phyloP scores from a whole-genome alignment of 768 basidiomycete genomes.

The Chalciporus pseudorubinellus region DNA sequence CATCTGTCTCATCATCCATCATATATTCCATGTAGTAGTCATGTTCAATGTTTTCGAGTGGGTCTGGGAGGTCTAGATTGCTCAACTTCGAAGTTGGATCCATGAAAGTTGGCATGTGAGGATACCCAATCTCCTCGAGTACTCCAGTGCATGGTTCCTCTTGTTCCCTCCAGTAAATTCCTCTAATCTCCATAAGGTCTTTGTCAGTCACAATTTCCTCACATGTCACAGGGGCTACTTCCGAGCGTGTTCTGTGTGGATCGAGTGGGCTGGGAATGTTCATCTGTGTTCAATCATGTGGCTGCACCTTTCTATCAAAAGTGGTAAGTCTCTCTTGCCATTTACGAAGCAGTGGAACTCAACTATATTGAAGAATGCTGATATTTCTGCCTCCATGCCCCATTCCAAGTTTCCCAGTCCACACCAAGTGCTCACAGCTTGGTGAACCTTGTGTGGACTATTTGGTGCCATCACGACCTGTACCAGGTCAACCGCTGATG shows the following conservation, averaged over 20 bases:
- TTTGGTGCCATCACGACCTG: background rate
- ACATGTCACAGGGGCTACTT: background rate
- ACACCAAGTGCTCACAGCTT: background rate
- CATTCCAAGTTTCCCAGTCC: background rate
- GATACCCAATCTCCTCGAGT: background rate
- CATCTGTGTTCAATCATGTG: background rate
- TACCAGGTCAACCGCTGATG: background rate
- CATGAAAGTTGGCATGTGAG: background rate
- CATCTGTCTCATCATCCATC: conserved; percentile 1
- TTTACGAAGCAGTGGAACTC: background rate
- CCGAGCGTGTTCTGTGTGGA: background rate
- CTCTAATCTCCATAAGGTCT: background rate
- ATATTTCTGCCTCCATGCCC: background rate
- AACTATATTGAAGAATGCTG: background rate
- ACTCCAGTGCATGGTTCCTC: background rate
- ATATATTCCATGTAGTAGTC: background rate
- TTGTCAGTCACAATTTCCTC: background rate
- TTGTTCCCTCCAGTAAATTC: background rate
- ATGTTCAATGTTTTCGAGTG: background rate
- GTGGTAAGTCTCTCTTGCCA: background rate
- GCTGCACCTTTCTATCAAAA: background rate
- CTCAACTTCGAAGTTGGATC: background rate
- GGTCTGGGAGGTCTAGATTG: background rate
- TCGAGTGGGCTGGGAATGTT: background rate
- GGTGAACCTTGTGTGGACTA: background rate